phyloP scores from a whole-genome alignment of 495 filamentous ascomycete genomes.

The Aspergillus wentii region DNA sequence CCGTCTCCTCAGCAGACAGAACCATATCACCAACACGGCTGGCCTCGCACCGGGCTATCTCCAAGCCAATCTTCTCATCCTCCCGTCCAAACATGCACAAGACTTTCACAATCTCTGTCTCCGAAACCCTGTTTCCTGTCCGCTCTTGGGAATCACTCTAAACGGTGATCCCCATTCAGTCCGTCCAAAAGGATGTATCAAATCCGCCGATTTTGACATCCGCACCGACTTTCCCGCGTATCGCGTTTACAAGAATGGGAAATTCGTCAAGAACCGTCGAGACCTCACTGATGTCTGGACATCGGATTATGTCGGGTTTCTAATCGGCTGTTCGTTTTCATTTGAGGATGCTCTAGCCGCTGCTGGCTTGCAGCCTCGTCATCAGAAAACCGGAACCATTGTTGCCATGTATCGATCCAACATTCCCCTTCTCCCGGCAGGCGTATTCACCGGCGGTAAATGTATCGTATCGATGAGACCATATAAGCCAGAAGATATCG shows the following conservation, averaged over 20 bases:
- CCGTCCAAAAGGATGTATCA: conserved; percentile 19
- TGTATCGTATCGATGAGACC: conserved; percentile 54
- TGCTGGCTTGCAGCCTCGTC: conserved; percentile 40
- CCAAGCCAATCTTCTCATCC: conserved; percentile 54
- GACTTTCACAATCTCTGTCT: conserved; percentile 50
- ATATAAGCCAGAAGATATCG: conserved; percentile 39
- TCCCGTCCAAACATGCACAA: conserved; percentile 43
- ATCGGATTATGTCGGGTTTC: conserved; percentile 46
- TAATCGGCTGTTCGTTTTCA: conserved; percentile 55
- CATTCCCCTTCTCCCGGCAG: conserved; percentile 43
- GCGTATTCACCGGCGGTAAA: conserved; percentile 42
- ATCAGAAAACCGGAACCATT: conserved; percentile 28
- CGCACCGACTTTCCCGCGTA: conserved; percentile 49
- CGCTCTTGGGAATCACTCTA: conserved; percentile 38
- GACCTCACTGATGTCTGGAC: conserved; percentile 46
- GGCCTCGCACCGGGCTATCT: conserved; percentile 48
- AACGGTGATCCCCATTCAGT: conserved; percentile 15
- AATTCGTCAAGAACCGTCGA: conserved; percentile 8
- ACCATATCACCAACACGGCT: conserved; percentile 38
- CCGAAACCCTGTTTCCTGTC: conserved; percentile 55
- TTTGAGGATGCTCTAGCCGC: conserved; percentile 46
- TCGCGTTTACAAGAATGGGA: conserved; percentile 43
- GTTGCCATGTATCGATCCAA: conserved; percentile 52
- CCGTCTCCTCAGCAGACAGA: conserved; percentile 38
- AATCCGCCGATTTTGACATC: conserved; percentile 36